Conservation (phyloP, 768 basidiomycete genomes). For the Macrocybe gigantea region DNA sequence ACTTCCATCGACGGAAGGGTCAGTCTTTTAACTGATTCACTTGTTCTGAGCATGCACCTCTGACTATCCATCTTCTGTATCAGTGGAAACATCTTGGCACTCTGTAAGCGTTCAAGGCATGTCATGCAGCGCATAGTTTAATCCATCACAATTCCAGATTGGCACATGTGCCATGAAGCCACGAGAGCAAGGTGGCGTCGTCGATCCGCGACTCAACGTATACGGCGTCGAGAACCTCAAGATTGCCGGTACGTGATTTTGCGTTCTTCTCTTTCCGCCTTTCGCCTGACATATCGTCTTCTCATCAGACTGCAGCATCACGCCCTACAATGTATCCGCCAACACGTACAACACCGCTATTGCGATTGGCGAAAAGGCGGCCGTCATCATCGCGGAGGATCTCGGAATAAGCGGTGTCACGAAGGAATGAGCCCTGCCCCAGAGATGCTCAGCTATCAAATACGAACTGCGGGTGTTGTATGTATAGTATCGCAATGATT, state of each 20-base stretch:
- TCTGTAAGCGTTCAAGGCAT: conserved; percentile 23
- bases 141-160: conserved; percentile 28
- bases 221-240: conserved; percentile 23
- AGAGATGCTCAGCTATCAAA: too few species aligned
- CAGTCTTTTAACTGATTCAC: conserved; percentile 4
- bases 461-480: too few species aligned
- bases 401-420: conserved; percentile 18
- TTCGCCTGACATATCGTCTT: background rate
- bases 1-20: conserved; percentile 27
- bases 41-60: background rate
- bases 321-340: conserved; percentile 19
- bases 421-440: background rate
- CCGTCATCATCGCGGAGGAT: conserved; percentile 49
- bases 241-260: conserved; percentile 17
- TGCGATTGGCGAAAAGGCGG: conserved; percentile 54
- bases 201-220: conserved; percentile 14
- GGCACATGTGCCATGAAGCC: conserved; percentile 48
- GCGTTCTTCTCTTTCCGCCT: background rate
- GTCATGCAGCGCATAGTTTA: background rate
- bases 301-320: conserved; percentile 9
- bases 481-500: too few species aligned
- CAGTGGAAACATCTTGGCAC: conserved; percentile 42
- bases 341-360: conserved; percentile 33
- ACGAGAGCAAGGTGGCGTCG: conserved; percentile 15
- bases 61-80: background rate